phyloP scores from a whole-genome alignment of 2,329 filamentous ascomycete species.

The Fusarium bactridioides region DNA sequence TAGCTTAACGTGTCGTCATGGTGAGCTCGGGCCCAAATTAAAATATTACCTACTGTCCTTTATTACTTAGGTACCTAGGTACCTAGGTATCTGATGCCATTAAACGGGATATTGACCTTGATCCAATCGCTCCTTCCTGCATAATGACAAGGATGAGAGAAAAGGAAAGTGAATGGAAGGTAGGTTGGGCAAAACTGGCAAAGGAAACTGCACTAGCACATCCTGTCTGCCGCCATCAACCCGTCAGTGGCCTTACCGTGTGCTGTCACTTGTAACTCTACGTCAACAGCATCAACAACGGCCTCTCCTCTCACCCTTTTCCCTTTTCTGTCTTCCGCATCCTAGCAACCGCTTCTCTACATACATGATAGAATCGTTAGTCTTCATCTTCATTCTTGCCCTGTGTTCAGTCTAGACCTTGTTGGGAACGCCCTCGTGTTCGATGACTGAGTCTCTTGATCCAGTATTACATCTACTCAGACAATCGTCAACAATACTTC shows the following conservation, averaged over 20 bases:
- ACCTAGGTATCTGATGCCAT: background rate
- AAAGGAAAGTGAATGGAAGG: background rate
- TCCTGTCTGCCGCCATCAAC: background rate
- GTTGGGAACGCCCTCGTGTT: conserved; percentile 18
- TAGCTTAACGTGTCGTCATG: background rate
- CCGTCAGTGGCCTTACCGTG: background rate
- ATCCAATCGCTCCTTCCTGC: background rate
- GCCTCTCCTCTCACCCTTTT: background rate
- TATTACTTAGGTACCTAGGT: background rate
- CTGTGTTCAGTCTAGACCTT: background rate
- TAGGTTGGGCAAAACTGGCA: background rate
- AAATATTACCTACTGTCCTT: background rate
- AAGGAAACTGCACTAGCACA: background rate
- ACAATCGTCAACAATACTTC: background rate
- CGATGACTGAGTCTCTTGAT: conserved; percentile 1
- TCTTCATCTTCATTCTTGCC: background rate
- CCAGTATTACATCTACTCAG: conserved; percentile 3
- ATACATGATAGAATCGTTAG: background rate
- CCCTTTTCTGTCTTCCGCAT: background rate
- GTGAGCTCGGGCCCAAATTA: background rate
- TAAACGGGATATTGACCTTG: background rate
- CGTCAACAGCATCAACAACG: background rate
- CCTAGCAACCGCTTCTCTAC: conserved; percentile 7
- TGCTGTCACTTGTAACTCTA: background rate
- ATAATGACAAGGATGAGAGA: background rate